A percentile compares a stretch with the other conserved stretches of the same genome.
phyloP scores from a whole-genome alignment of 441 rosid species.

The Syzygium malaccense region DNA sequence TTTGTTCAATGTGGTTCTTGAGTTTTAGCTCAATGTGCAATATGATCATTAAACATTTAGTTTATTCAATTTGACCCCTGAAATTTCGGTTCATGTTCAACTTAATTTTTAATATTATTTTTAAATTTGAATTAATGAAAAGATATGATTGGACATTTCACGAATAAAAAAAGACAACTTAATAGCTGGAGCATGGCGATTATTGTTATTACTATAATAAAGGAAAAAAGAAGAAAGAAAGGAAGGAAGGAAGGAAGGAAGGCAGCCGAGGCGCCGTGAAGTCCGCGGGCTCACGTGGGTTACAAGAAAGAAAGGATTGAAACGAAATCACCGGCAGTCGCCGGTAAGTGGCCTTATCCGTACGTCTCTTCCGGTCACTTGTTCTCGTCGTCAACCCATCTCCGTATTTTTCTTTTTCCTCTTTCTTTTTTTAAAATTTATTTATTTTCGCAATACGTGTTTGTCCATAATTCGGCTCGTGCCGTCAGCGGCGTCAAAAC shows the following conservation, averaged over 20 bases:
- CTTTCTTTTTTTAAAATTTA: neutral
- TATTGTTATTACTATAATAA: neutral
- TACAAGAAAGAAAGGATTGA: neutral
- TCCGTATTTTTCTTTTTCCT: neutral
- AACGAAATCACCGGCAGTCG: neutral
- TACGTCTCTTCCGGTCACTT: neutral
- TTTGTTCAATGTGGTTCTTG: too few relatives aligned
- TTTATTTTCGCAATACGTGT: neutral
- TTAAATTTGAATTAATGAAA: too few relatives aligned
- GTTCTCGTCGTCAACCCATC: neutral
- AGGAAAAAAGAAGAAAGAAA: too few relatives aligned
- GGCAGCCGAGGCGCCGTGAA: neutral
- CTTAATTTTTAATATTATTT: too few relatives aligned
- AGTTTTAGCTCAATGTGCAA: too few relatives aligned
- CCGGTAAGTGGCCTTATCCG: neutral
- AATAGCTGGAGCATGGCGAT: neutral
- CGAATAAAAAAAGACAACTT: neutral
- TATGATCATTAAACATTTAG: too few relatives aligned
- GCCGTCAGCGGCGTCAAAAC: neutral
- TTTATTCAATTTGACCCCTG: too few relatives aligned
- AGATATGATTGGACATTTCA: too few relatives aligned
- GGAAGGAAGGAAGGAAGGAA: fast-evolving
- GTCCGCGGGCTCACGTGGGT: neutral
- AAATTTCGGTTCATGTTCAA: too few relatives aligned
- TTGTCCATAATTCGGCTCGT: neutral